phyloP scores from a whole-genome alignment of 108 stramenopile genomes.

The Epipyxis sp. region DNA sequence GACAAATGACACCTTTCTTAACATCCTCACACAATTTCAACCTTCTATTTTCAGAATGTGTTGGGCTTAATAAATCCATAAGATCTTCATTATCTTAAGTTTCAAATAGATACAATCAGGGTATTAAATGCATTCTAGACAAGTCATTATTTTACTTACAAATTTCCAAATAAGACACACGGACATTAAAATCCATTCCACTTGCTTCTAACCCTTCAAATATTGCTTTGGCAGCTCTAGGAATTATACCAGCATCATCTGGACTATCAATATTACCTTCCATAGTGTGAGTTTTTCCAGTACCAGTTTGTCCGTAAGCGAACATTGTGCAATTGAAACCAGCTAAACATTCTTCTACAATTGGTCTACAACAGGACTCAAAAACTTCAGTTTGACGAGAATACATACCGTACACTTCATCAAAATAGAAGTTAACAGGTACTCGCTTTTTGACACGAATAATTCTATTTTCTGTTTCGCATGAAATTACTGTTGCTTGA shows the following conservation, averaged over 20 bases:
- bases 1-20: neutral
- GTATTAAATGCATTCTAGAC: neutral
- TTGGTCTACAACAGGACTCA: neutral
- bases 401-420: neutral
- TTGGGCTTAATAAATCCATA: neutral
- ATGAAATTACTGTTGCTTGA: neutral
- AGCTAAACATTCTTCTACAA: neutral
- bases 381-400: conserved; percentile 6
- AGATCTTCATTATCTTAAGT: conserved; percentile 10
- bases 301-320: conserved; percentile 21
- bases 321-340: conserved; percentile 24
- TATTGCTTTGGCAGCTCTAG: neutral
- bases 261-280: neutral
- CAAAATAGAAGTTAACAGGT: neutral
- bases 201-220: neutral
- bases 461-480: neutral
- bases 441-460: neutral
- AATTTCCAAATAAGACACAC: neutral
- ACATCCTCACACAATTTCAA: neutral
- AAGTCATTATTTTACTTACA: conserved; percentile 3
- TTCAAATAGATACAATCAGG: no score
- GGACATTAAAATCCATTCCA: neutral
- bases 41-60: neutral
- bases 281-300: conserved; percentile 36
- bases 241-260: conserved; percentile 14